Evolutionary conservation across 1,284 basidiomycete species (phyloP).

Genomic region (Sporisorium iseilematis-ciliati): DNA sequence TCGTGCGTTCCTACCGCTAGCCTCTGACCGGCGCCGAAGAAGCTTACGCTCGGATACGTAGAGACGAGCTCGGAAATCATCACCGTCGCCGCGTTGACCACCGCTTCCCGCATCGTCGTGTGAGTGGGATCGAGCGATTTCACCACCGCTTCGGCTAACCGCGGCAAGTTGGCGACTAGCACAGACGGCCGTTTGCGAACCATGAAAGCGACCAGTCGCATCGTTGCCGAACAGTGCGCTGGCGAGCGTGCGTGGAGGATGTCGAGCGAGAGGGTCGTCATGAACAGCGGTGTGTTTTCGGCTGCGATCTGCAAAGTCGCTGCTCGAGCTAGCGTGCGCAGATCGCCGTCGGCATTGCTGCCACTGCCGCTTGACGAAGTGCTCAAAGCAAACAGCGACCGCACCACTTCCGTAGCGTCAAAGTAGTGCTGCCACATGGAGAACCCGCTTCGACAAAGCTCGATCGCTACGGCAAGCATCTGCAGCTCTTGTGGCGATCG

Average conservation of each 20-base stretch:
- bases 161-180: conserved; percentile 85
- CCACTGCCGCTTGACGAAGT: conserved; percentile 7
- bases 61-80: conserved; percentile 82
- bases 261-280: conserved; percentile 92
- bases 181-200: conserved; percentile 80
- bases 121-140: conserved; percentile 94
- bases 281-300: conserved; percentile 88
- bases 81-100: conserved; percentile 90
- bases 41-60: conserved; percentile 89
- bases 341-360: conserved; percentile 25
- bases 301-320: conserved; percentile 88
- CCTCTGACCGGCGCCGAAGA: conserved; percentile 85
- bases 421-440: conserved; percentile 93
- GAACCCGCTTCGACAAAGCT: conserved; percentile 89
- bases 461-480: conserved; percentile 79
- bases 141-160: conserved; percentile 92
- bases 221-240: conserved; percentile 85
- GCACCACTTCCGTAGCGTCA: conserved; percentile 88
- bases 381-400: conserved; percentile 81
- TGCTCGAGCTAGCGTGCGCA: conserved; percentile 74
- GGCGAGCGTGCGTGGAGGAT: conserved; percentile 83
- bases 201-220: conserved; percentile 93
- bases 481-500: conserved; percentile 72
- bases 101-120: conserved; percentile 83
- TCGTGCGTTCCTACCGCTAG: conserved; percentile 94